phyloP scores from a whole-genome alignment of 768 basidiomycete species.

The Hericium rajendrae region DNA sequence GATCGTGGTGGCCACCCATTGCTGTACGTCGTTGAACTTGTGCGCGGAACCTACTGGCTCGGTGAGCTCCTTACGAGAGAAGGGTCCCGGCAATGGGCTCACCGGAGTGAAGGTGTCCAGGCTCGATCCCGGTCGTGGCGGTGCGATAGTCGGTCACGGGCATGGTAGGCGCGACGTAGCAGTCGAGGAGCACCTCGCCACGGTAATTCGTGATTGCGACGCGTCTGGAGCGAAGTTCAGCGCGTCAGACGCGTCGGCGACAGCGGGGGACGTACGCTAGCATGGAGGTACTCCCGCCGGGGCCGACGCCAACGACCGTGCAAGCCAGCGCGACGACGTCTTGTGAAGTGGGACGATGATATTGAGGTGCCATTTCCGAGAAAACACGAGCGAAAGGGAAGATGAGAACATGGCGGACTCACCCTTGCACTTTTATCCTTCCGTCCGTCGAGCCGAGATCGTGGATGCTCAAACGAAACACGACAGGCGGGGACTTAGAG shows the following conservation, averaged over 20 bases:
- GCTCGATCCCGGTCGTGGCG: conserved; percentile 45
- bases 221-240: conserved; percentile 25
- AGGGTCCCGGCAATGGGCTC: conserved; percentile 10
- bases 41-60: conserved; percentile 30
- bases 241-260: background rate
- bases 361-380: conserved; percentile 16
- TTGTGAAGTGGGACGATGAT: conserved; percentile 23
- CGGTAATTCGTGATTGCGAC: conserved; percentile 28
- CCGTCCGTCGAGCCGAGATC: too few relatives aligned
- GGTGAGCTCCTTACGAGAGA: background rate
- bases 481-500: too few relatives aligned
- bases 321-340: conserved; percentile 51
- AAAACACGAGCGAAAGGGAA: conserved; percentile 5
- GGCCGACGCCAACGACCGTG: conserved; percentile 59
- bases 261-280: conserved; percentile 49
- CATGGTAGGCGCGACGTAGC: conserved; percentile 57
- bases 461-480: too few relatives aligned
- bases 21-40: conserved; percentile 57
- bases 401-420: background rate
- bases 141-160: conserved; percentile 69
- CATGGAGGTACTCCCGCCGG: conserved; percentile 75
- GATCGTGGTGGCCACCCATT: conserved; percentile 52
- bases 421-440: background rate
- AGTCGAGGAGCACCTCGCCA: conserved; percentile 52
- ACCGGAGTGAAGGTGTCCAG: conserved; percentile 32